Evolutionary conservation across 331 rosid genomes (phyloP).

Genomic region (Acacia pycnantha): DNA sequence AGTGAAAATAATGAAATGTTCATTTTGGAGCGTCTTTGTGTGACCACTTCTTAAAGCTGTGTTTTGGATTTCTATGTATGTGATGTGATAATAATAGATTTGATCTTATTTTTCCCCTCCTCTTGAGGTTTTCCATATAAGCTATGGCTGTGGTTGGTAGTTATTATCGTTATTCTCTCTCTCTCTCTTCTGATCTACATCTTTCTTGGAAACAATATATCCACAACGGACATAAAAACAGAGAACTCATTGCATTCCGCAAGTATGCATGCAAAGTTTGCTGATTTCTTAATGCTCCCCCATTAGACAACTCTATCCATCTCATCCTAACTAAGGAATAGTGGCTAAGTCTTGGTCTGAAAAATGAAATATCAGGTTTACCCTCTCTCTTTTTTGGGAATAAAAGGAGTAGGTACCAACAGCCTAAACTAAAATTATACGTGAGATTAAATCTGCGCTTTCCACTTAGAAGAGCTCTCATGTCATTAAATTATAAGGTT

Average conservation of each 20-base stretch:
- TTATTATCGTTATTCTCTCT: constrained; percentile 52
- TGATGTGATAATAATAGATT: background rate
- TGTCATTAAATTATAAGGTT: no score
- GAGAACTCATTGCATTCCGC: background rate
- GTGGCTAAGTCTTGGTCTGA: no score
- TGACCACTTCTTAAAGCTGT: constrained; percentile 41
- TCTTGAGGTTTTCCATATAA: background rate
- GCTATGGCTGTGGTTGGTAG: constrained; percentile 42
- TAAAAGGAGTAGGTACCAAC: no score
- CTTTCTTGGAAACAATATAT: background rate
- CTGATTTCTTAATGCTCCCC: background rate
- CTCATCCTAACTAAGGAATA: no score
- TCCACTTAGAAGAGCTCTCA: no score
- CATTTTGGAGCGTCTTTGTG: constrained; percentile 53
- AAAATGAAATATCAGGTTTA: no score
- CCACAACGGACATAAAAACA: background rate
- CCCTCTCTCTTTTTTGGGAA: no score
- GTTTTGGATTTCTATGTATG: constrained; percentile 10
- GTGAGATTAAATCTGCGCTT: no score
- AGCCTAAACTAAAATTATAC: no score
- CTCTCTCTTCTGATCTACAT: background rate
- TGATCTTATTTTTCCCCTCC: background rate
- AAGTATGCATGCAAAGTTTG: no score
- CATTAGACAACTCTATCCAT: no score
- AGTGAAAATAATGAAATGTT: constrained; percentile 41